These are phyloP conservation scores for Beauveria brongniartii DNA, from an alignment of 2,329 filamentous ascomycete genomes.

Conservation along the genomic window DNA sequence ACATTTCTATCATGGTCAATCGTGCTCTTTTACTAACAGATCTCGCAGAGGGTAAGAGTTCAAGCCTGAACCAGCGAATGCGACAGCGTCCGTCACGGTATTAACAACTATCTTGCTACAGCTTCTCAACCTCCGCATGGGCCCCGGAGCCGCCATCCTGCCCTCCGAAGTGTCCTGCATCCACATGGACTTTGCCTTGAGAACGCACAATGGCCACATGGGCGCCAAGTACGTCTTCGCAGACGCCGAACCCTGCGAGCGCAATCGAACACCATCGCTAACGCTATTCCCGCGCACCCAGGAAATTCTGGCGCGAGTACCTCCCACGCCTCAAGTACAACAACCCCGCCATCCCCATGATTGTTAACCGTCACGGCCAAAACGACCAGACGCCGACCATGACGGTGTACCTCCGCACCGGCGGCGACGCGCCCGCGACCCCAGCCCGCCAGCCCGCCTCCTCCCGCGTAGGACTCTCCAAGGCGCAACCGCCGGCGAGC, in stretches of 20 bases:
- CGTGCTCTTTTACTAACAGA: not conserved
- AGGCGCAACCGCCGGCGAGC: constrained; percentile 39
- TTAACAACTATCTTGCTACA: constrained; percentile 30
- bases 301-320: constrained; percentile 81
- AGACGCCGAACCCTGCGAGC: constrained; percentile 9
- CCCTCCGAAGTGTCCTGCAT: constrained; percentile 68
- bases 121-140: constrained; percentile 68
- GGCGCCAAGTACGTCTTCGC: constrained; percentile 55
- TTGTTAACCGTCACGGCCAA: constrained; percentile 60
- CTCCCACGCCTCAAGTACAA: constrained; percentile 88
- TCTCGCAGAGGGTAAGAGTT: constrained; percentile 11
- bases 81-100: constrained; percentile 13
- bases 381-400: constrained; percentile 50
- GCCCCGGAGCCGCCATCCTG: constrained; percentile 74
- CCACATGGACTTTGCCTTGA: constrained; percentile 62
- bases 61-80: constrained; percentile 12
- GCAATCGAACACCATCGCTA: not conserved
- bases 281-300: constrained; percentile 28
- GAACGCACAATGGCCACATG: constrained; percentile 58
- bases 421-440: constrained; percentile 18
- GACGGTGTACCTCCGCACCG: constrained; percentile 54
- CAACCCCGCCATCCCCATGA: constrained; percentile 80
- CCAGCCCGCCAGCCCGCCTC: constrained; percentile 35
- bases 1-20: constrained; percentile 27
- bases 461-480: constrained; percentile 38